These are phyloP conservation scores for Russula olivacea DNA, from an alignment of 768 basidiomycete species.

Conservation along the genomic window DNA sequence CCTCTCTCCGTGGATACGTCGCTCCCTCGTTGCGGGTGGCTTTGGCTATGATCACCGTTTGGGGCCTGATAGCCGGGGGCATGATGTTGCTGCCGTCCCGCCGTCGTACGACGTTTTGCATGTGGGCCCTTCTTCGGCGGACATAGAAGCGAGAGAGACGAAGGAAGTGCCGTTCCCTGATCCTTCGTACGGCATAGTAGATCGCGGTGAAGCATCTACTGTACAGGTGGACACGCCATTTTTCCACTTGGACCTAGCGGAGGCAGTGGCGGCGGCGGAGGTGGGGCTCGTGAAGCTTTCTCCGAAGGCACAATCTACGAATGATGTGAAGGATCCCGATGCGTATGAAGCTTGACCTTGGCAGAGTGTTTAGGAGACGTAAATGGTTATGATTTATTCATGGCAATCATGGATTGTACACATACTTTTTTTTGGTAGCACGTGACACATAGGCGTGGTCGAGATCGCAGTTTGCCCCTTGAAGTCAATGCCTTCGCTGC, in stretches of 20 bases:
- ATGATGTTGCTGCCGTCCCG: conserved; percentile 76
- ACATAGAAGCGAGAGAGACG: conserved; percentile 20
- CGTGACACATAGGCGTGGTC: background rate
- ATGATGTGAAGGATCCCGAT: background rate
- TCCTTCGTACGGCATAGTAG: conserved; percentile 18
- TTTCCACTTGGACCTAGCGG: conserved; percentile 68
- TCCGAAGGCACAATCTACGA: background rate
- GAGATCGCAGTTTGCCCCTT: too few species aligned
- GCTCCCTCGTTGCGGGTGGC: conserved; percentile 82
- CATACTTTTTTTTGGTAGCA: background rate
- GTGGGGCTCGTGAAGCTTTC: conserved; percentile 11
- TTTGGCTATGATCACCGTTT: conserved; percentile 68
- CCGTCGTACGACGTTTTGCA: conserved; percentile 50
- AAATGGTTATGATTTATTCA: background rate
- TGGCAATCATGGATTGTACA: too few species aligned
- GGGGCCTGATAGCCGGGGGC: conserved; percentile 32
- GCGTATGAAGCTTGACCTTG: background rate
- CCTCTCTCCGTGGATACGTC: conserved; percentile 89
- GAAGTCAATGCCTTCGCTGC: background rate
- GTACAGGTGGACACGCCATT: conserved; percentile 60
- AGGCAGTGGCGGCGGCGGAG: conserved; percentile 32
- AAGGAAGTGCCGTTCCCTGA: background rate
- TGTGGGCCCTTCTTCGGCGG: conserved; percentile 29
- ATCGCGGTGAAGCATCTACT: conserved; percentile 29
- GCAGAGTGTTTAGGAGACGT: background rate